These are phyloP conservation scores for Solidago caesia DNA, from an alignment of 129 eudicot species.

Conservation along the genomic window DNA sequence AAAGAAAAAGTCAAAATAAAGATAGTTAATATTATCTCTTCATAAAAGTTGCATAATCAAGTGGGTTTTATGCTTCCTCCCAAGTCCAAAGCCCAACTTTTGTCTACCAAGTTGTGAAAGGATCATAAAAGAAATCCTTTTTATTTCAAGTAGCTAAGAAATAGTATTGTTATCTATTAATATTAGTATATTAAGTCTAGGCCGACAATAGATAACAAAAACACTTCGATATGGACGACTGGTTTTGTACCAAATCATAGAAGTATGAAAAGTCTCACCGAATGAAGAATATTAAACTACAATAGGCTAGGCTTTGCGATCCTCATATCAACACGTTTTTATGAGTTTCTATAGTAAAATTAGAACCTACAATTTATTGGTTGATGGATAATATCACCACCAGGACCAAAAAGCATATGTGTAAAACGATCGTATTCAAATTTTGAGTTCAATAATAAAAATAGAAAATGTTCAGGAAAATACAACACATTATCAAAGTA, in stretches of 20 bases:
- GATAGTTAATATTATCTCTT: slow-evolving; percentile 1
- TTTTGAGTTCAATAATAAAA: no score
- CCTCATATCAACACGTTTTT: no score
- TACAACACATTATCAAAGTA: no score
- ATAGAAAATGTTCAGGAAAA: no score
- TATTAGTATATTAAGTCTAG: neutral
- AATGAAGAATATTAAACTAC: neutral
- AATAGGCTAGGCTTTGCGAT: neutral
- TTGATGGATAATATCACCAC: no score
- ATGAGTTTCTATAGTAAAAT: no score
- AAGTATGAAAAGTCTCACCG: neutral
- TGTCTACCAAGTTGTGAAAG: neutral
- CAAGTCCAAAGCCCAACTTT: neutral
- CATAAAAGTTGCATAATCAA: slow-evolving; percentile 1
- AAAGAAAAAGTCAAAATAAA: neutral
- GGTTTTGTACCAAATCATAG: neutral
- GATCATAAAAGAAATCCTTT: neutral
- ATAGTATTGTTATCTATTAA: neutral
- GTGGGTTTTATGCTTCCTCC: neutral
- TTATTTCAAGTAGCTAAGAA: neutral
- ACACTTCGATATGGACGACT: no score
- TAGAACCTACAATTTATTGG: no score
- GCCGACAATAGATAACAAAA: neutral
- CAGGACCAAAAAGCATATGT: no score
- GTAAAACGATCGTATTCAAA: no score